phyloP scores from a whole-genome alignment of 148 eudicot genomes.

The Spergularia bocconei region DNA sequence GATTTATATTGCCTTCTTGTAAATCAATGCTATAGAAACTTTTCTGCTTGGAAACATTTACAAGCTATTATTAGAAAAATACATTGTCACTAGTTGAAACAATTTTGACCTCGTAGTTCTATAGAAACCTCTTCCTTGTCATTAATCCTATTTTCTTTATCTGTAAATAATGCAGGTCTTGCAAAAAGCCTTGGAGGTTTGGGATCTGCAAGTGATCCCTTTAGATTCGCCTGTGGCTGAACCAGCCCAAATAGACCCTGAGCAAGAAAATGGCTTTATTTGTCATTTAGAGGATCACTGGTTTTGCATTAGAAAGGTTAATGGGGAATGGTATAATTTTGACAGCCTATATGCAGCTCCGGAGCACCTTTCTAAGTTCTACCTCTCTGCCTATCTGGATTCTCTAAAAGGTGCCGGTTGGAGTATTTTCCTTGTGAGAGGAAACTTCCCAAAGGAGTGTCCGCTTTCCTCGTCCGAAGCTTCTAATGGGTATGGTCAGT shows the following conservation, averaged over 20 bases:
- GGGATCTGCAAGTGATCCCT: conserved; percentile 94
- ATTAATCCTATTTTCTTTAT: neutral
- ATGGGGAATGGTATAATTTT: conserved; percentile 95
- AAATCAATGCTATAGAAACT: neutral
- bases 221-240: conserved; percentile 80
- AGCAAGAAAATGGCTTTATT: conserved; percentile 78
- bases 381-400: conserved; percentile 86
- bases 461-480: conserved; percentile 69
- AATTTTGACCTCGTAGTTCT: neutral
- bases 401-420: conserved; percentile 80
- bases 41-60: neutral
- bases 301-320: conserved; percentile 96
- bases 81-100: neutral
- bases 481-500: conserved; percentile 80
- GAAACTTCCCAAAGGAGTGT: conserved; percentile 89
- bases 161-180: conserved; percentile 55
- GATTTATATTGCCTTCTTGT: neutral
- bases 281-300: conserved; percentile 94
- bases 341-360: conserved; percentile 94
- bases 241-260: conserved; percentile 89
- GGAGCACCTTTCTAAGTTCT: conserved; percentile 88
- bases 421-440: conserved; percentile 90
- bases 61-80: neutral
- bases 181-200: conserved; percentile 91
- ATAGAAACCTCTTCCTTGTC: neutral